Base-by-base conservation (phyloP, 371 early-diverging fungal species). In the Rhizopus delemar region DNA sequence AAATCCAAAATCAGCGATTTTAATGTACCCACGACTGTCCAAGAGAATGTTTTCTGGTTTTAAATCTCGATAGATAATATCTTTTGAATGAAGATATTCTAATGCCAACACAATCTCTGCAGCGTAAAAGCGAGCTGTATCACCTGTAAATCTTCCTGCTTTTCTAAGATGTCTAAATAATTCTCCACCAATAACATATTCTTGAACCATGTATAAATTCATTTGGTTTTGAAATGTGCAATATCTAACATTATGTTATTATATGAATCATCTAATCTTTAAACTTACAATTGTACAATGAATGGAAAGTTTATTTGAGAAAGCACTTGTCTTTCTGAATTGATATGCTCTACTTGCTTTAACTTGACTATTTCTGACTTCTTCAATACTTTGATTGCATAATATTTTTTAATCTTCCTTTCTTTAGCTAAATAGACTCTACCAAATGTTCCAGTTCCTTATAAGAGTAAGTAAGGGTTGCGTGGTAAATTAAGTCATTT, bases 1-100 rank as follows among this genome's bases (percentile, higher is more conserved):
- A 86, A 99, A 99, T 3, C 99, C 99, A 85, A 99, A 99, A 78
- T 99, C 99, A 3, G 99, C 94, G 50, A 99, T 93, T 76, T 97
- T 97, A 59, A 99, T 88, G 71, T 99, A 95, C 3, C 99, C 99
- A 49, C 81, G 66, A 8, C 84, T 74, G 63, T 95, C 97, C 51
- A 99, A 75, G 39, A 99, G 76, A 43, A 95, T 72, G 69, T 97
- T 96, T 63, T 98, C 96, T 13, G 98, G 98, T 69, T 97, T 95
- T 45, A 98, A 71, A 74, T 97, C 98, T 33, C 98, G 87, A 79
- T 98, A 98, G 58, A 97, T 91, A 50, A 96, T 93, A 66, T 95
- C 90, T 61, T 90, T 82, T 45, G 80, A 78, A 80, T 99, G 99
- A 39, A 99, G 77, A 72, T 97, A 96, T 67, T 94, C 92, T 33